phyloP scores from a whole-genome alignment of 176 grass and related monocot genomes.

The Hordeum marinum region DNA sequence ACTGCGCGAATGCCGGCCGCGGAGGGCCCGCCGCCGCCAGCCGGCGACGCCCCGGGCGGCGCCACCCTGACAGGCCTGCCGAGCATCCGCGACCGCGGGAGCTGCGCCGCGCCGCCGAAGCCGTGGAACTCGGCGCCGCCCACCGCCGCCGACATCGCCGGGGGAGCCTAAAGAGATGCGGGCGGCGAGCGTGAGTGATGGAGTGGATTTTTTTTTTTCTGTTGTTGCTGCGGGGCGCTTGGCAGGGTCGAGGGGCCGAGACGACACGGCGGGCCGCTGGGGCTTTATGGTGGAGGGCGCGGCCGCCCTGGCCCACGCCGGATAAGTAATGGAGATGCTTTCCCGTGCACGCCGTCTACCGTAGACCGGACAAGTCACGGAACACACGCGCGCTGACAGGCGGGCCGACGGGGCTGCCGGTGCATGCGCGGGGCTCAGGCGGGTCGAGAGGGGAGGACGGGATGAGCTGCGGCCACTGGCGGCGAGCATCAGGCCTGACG shows the following conservation, averaged over 20 bases:
- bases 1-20: constrained; percentile 43
- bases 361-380: accelerated
- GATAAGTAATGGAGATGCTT: accelerated
- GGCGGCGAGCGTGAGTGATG: background rate
- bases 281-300: constrained; percentile 4
- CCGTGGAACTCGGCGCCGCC: constrained; percentile 35
- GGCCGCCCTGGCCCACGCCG: background rate
- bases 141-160: constrained; percentile 33
- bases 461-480: background rate
- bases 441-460: background rate
- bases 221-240: background rate
- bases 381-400: accelerated
- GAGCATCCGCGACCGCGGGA: constrained; percentile 42
- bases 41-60: constrained; percentile 9
- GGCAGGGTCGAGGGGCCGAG: constrained; percentile 8
- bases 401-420: no score
- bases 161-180: no score
- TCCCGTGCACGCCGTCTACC: background rate
- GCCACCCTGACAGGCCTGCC: constrained; percentile 31
- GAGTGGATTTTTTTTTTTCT: background rate
- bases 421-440: background rate
- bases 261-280: constrained; percentile 6
- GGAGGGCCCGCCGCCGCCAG: background rate
- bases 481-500: constrained; percentile 16
- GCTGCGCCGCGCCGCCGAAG: constrained; percentile 9